A percentile compares a stretch with the other conserved stretches of the same genome.
Evolutionary conservation across 1,284 basidiomycete species (phyloP).

Genomic region (Phellopilus nigrolimitatus): DNA sequence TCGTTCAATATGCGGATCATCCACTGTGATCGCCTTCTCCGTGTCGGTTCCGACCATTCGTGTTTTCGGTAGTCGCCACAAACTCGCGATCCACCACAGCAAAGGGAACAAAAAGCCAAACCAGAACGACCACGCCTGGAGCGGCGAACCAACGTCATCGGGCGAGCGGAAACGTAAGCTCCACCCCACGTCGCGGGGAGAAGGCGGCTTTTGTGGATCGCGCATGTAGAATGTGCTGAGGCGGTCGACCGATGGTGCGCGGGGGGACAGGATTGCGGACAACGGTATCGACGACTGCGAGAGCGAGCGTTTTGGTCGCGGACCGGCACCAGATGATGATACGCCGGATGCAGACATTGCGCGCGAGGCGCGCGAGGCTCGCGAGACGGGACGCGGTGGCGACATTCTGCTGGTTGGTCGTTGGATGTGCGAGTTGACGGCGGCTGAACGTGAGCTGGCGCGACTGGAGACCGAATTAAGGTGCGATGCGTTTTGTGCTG

Average conservation of each 20-base stretch:
- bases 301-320: constrained; percentile 21
- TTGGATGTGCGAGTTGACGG: constrained; percentile 36
- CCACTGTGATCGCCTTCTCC: constrained; percentile 67
- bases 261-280: constrained; percentile 68
- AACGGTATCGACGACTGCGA: constrained; percentile 68
- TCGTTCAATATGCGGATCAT: constrained; percentile 73
- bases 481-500: constrained; percentile 34
- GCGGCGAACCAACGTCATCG: constrained; percentile 58
- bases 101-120: constrained; percentile 69
- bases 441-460: constrained; percentile 34
- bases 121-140: constrained; percentile 74
- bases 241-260: constrained; percentile 59
- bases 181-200: constrained; percentile 56
- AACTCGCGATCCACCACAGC: constrained; percentile 70
- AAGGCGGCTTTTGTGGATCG: constrained; percentile 63
- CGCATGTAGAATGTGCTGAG: constrained; percentile 69
- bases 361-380: constrained; percentile 15
- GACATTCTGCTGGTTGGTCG: constrained; percentile 24
- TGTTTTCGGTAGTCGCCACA: constrained; percentile 56
- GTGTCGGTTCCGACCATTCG: constrained; percentile 52
- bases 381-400: constrained; percentile 18
- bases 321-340: constrained; percentile 33
- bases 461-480: constrained; percentile 53
- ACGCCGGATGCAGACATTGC: constrained; percentile 38
- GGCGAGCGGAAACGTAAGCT: constrained; percentile 42